These are phyloP conservation scores for Ogataea pilisensis DNA, from an alignment of 805 yeast species.

Conservation along the genomic window DNA sequence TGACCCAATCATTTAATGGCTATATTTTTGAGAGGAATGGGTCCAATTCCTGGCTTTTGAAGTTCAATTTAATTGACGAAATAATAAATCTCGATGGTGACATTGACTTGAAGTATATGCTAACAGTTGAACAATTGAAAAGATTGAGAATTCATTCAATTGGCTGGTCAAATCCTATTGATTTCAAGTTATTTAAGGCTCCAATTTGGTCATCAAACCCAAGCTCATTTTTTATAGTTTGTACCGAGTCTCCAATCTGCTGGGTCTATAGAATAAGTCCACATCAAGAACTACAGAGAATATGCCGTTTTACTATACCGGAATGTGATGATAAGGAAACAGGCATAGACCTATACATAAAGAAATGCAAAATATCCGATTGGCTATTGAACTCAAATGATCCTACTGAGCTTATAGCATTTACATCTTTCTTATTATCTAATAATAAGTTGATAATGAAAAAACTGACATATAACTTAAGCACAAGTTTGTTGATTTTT, in stretches of 20 bases:
- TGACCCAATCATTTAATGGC: slow-evolving; percentile 18
- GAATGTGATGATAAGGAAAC: slow-evolving; percentile 1
- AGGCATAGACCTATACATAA: slow-evolving; percentile 4
- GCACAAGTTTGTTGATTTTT: neutral
- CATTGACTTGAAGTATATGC: slow-evolving; percentile 11
- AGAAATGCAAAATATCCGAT: slow-evolving; percentile 12
- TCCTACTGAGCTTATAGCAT: slow-evolving; percentile 1
- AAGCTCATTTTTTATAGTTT: slow-evolving; percentile 9
- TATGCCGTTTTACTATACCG: slow-evolving; percentile 3
- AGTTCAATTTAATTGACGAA: slow-evolving; percentile 10
- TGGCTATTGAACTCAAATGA: slow-evolving; percentile 6
- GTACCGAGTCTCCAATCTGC: slow-evolving; percentile 13
- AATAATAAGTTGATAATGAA: slow-evolving; percentile 10
- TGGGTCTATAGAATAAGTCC: slow-evolving; percentile 13
- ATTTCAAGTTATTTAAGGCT: neutral
- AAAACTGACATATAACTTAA: slow-evolving; percentile 4
- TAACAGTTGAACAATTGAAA: slow-evolving; percentile 11
- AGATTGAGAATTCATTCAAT: slow-evolving; percentile 23
- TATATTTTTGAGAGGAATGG: slow-evolving; percentile 15
- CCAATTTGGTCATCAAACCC: slow-evolving; percentile 14
- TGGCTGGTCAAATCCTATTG: slow-evolving; percentile 14
- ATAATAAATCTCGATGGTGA: slow-evolving; percentile 10
- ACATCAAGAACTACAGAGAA: slow-evolving; percentile 3
- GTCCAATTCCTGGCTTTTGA: slow-evolving; percentile 15
- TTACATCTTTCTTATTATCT: slow-evolving; percentile 8